phyloP scores from a whole-genome alignment of 2,329 filamentous ascomycete species.

The Cyanodermella asteris region DNA sequence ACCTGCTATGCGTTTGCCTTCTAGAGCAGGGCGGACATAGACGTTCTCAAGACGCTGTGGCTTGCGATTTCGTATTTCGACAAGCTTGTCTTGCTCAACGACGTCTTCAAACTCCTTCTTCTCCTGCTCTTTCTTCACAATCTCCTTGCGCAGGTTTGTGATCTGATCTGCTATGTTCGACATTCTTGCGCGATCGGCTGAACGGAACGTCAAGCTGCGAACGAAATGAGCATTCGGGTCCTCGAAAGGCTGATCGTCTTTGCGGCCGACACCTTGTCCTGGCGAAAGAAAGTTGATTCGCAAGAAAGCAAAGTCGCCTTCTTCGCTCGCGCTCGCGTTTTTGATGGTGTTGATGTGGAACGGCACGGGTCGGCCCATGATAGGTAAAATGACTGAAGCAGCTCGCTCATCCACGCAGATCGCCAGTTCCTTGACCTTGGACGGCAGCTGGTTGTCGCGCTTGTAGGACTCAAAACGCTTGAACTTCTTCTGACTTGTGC shows the following conservation, averaged over 20 bases:
- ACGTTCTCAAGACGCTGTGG: conserved; percentile 82
- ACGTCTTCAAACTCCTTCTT: conserved; percentile 99
- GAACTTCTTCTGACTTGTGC: conserved; percentile 90
- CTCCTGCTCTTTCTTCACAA: conserved; percentile 80
- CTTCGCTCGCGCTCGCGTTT: conserved; percentile 93
- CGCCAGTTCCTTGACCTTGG: conserved; percentile 60
- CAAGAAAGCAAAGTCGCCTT: conserved; percentile 81
- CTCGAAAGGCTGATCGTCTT: conserved; percentile 95
- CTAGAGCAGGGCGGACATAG: conserved; percentile 83
- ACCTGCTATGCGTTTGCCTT: conserved; percentile 89
- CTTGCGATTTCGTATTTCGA: conserved; percentile 84
- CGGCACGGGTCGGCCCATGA: conserved; percentile 91
- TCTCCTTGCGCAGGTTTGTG: conserved; percentile 85
- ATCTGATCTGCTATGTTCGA: conserved; percentile 83
- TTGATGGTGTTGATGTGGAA: conserved; percentile 99
- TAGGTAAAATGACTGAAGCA: conserved; percentile 72
- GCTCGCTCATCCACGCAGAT: conserved; percentile 85
- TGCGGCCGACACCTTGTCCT: conserved; percentile 87
- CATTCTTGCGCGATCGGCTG: conserved; percentile 70
- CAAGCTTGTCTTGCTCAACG: conserved; percentile 91
- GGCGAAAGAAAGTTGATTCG: conserved; percentile 95
- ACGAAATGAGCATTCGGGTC: conserved; percentile 92
- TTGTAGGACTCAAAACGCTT: conserved; percentile 99
- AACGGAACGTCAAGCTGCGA: conserved; percentile 83
- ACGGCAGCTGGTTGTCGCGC: conserved; percentile 79